Evolutionary conservation across 306 rosid genomes (phyloP).

Genomic region (Vigna mungo): DNA sequence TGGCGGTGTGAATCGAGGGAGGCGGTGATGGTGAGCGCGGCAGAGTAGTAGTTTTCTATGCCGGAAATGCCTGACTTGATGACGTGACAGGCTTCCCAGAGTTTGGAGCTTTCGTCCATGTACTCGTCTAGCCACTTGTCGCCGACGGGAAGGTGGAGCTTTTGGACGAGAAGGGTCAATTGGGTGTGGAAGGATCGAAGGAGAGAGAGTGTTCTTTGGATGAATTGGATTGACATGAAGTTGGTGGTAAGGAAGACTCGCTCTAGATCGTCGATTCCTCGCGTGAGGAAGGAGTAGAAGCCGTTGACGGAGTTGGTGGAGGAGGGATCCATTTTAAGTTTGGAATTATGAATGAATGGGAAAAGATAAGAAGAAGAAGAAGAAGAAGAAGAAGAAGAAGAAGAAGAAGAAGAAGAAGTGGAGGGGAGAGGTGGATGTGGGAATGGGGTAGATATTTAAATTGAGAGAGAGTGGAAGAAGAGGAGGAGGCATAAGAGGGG

Average conservation of each 20-base stretch:
- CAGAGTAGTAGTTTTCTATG: conserved; percentile 79
- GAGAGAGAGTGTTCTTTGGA: conserved; percentile 83
- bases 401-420: background rate
- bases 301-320: conserved; percentile 97
- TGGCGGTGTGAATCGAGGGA: conserved; percentile 77
- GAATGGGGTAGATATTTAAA: conserved; percentile 61
- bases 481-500: conserved; percentile 21
- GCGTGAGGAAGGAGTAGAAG: conserved; percentile 85
- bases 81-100: conserved; percentile 97
- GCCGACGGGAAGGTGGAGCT: conserved; percentile 93
- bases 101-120: conserved; percentile 99
- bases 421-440: conserved; percentile 29
- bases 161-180: conserved; percentile 85
- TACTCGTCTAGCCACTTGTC: conserved; percentile 99
- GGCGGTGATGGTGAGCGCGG: conserved; percentile 74
- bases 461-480: conserved; percentile 51
- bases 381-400: too few species aligned
- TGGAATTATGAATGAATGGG: background rate
- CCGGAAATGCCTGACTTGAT: conserved; percentile 91
- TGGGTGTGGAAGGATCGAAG: conserved; percentile 96
- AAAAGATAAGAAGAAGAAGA: too few species aligned
- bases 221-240: conserved; percentile 99
- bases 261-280: conserved; percentile 97
- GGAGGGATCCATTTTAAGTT: conserved; percentile 80
- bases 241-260: conserved; percentile 75